phyloP scores from a whole-genome alignment of 2,329 filamentous ascomycete species.

The Pseudogymnoascus pannorum region DNA sequence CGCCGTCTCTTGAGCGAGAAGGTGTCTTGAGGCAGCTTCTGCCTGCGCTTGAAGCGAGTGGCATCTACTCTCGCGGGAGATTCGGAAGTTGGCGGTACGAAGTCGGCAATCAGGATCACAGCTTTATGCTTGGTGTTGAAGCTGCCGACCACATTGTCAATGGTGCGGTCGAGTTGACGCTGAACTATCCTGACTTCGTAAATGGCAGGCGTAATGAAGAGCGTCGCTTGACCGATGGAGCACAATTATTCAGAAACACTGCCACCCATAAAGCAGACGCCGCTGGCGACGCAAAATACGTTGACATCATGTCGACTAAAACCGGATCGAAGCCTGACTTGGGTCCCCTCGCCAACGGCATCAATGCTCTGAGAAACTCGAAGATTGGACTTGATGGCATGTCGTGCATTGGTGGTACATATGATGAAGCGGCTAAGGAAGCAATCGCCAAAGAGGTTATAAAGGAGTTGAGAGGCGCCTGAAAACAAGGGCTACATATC shows the following conservation, averaged over 20 bases:
- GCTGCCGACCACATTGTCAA: conserved; percentile 67
- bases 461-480: not conserved
- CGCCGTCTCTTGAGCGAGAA: conserved; percentile 89
- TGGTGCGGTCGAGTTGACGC: conserved; percentile 64
- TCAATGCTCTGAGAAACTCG: conserved; percentile 1
- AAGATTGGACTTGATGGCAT: conserved; percentile 6
- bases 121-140: conserved; percentile 71
- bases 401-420: not conserved
- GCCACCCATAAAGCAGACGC: conserved; percentile 24
- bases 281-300: conserved; percentile 28
- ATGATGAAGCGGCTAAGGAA: not conserved
- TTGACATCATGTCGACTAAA: conserved; percentile 18
- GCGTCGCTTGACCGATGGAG: conserved; percentile 31
- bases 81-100: conserved; percentile 99
- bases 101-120: conserved; percentile 71
- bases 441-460: conserved; percentile 3
- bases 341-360: conserved; percentile 2
- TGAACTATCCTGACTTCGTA: conserved; percentile 74
- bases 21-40: conserved; percentile 87
- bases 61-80: conserved; percentile 90
- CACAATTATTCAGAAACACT: conserved; percentile 27
- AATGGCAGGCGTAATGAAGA: conserved; percentile 41
- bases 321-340: not conserved
- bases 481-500: not conserved
- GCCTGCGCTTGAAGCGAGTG: conserved; percentile 83